Percentiles rank a stretch among this genome's conserved stretches.
Conservation (phyloP, 495 filamentous ascomycete species). For the Tuber brumale region DNA sequence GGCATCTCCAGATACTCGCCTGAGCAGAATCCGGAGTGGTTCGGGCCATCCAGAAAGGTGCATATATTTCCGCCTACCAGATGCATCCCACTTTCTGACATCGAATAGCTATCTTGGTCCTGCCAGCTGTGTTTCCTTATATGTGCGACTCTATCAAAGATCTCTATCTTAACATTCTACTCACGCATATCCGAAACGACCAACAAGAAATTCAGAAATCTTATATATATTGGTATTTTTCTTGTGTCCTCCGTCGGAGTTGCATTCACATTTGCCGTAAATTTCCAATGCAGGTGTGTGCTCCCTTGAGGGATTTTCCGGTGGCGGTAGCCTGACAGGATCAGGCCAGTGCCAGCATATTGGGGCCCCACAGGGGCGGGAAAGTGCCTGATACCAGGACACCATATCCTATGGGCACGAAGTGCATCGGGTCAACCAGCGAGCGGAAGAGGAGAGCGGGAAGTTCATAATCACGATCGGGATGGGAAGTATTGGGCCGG, state of each 20-base stretch:
- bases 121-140: not conserved
- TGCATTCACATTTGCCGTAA: not conserved
- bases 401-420: slow-evolving; percentile 32
- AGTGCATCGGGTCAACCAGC: not conserved
- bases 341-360: not conserved
- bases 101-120: not conserved
- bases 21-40: not conserved
- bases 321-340: not conserved
- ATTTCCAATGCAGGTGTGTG: not conserved
- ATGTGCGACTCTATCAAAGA: not conserved
- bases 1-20: not conserved
- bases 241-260: not conserved
- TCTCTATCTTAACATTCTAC: not conserved
- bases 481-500: not conserved
- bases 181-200: not conserved
- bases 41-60: slow-evolving; percentile 2
- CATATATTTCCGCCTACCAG: not conserved
- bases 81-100: not conserved
- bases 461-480: not conserved
- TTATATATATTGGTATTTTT: not conserved
- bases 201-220: not conserved
- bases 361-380: slow-evolving; percentile 32
- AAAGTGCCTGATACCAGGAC: slow-evolving; percentile 47
- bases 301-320: not conserved
- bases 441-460: not conserved